These are phyloP conservation scores for Pseudotsuga menziesii DNA, from an alignment of 75 land plant genomes.

Conservation along the genomic window DNA sequence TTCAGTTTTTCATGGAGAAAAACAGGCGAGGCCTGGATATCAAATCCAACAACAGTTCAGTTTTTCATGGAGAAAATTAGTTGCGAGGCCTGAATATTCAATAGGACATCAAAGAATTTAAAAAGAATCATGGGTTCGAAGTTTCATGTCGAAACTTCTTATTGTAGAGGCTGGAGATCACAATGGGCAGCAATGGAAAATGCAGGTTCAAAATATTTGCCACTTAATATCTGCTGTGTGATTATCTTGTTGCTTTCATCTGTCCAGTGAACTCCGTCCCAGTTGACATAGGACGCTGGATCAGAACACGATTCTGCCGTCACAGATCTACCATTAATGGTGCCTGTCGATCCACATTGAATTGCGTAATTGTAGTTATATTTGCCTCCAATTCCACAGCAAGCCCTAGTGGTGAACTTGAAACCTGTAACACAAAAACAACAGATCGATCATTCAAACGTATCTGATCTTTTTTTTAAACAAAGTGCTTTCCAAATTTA, in stretches of 20 bases:
- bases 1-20: too few species aligned
- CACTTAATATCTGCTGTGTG: slow-evolving; percentile 15
- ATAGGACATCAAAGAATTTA: too few species aligned
- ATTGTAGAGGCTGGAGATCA: neutral
- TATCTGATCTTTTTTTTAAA: too few species aligned
- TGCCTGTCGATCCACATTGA: slow-evolving; percentile 14
- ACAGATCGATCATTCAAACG: too few species aligned
- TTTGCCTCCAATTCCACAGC: slow-evolving; percentile 23
- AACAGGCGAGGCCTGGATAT: too few species aligned
- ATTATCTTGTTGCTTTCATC: slow-evolving; percentile 21
- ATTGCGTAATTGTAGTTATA: slow-evolving; percentile 18
- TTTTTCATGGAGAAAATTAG: too few species aligned
- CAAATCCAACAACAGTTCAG: too few species aligned
- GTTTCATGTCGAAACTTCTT: neutral
- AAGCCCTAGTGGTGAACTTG: slow-evolving; percentile 15
- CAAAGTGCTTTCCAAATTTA: too few species aligned
- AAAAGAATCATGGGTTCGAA: too few species aligned
- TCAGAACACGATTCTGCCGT: slow-evolving; percentile 14
- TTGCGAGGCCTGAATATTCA: too few species aligned
- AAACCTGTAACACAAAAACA: slow-evolving; percentile 14
- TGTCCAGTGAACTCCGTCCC: slow-evolving; percentile 32
- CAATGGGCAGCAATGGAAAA: slow-evolving; percentile 16
- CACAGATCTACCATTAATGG: slow-evolving; percentile 10
- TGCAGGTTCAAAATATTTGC: slow-evolving; percentile 17
- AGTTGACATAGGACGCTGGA: slow-evolving; percentile 15